phyloP scores from a whole-genome alignment of 208 protist genomes.

The Leishmania lainsoni region DNA sequence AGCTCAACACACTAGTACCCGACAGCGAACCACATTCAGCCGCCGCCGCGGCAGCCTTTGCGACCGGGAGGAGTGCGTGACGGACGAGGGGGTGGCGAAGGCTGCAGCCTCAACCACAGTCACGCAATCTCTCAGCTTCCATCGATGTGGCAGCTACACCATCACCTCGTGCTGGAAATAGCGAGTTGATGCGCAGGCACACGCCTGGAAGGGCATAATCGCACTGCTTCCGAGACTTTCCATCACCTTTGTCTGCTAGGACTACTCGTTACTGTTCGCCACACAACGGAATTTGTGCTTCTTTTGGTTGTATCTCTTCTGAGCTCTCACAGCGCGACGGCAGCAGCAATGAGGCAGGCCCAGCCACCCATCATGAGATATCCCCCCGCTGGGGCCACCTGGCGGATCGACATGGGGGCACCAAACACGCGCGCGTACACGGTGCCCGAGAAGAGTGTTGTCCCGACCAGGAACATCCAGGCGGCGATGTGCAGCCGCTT shows the following conservation, averaged over 20 bases:
- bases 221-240: not conserved
- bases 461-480: slow-evolving; percentile 38
- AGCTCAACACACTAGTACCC: too few relatives aligned
- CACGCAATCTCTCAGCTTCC: too few relatives aligned
- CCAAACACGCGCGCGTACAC: slow-evolving; percentile 48
- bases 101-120: too few relatives aligned
- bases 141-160: too few relatives aligned
- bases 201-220: too few relatives aligned
- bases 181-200: too few relatives aligned
- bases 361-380: slow-evolving; percentile 53
- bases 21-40: too few relatives aligned
- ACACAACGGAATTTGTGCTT: not conserved
- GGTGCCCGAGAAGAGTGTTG: slow-evolving; percentile 45
- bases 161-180: too few relatives aligned
- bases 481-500: slow-evolving; percentile 22
- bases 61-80: too few relatives aligned
- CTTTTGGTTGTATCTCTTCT: not conserved
- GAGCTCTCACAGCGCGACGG: slow-evolving; percentile 20
- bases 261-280: not conserved
- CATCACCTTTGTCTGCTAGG: not conserved
- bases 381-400: slow-evolving; percentile 42
- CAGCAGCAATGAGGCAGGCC: slow-evolving; percentile 30
- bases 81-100: too few relatives aligned
- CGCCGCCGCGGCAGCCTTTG: too few relatives aligned
- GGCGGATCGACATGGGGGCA: slow-evolving; percentile 25